A percentile compares a stretch with the other conserved stretches of the same genome.
These are phyloP conservation scores for Alectoria sarmentosa DNA, from an alignment of 495 filamentous ascomycete genomes.

Conservation along the genomic window DNA sequence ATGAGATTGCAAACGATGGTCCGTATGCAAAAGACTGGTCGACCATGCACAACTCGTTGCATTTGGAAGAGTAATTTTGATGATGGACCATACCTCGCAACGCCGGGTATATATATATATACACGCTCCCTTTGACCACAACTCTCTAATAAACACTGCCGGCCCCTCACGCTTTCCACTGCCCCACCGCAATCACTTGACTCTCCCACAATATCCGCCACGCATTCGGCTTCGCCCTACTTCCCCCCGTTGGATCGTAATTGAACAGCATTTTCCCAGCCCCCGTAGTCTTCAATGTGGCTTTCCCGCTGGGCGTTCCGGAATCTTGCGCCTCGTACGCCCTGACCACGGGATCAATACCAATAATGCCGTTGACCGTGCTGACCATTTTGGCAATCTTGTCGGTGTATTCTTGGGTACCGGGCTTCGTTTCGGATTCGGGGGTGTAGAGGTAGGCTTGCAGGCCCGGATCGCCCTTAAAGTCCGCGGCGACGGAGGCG, in stretches of 20 bases:
- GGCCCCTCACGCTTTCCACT: not conserved
- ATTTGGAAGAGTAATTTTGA: no score
- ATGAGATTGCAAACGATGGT: no score
- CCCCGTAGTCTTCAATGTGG: not conserved
- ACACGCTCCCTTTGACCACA: no score
- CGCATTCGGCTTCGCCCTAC: not conserved
- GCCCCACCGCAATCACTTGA: not conserved
- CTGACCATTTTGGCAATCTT: not conserved
- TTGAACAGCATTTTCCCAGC: not conserved
- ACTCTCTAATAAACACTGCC: no score
- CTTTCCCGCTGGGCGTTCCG: not conserved
- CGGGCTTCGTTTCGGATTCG: not conserved
- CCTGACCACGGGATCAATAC: not conserved
- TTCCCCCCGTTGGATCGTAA: not conserved
- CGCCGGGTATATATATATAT: no score
- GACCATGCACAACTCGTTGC: no score
- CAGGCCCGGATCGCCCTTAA: not conserved
- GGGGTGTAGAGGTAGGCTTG: not conserved
- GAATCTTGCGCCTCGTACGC: not conserved
- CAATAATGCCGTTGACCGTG: not conserved
- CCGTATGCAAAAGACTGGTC: no score
- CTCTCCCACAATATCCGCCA: conserved; percentile 1
- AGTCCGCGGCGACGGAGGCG: not conserved
- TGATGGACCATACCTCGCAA: no score
- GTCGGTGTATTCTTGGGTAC: not conserved